Evolutionary conservation across 1,139 yeast genomes (phyloP).

Genomic region (Pichia cactophila): DNA sequence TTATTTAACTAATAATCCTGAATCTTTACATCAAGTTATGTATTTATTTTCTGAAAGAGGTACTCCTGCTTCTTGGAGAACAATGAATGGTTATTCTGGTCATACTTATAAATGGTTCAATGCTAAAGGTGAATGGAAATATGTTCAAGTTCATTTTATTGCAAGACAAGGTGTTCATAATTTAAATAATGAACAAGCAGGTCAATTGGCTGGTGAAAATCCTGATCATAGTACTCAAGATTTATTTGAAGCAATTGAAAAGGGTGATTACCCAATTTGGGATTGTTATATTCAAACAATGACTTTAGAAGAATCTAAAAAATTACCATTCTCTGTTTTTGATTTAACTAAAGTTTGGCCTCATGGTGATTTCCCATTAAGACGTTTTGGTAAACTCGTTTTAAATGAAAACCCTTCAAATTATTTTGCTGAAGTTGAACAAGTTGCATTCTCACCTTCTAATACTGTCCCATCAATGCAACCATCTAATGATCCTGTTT

Average conservation of each 20-base stretch:
- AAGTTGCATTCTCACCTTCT: constrained; percentile 76
- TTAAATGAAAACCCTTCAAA: constrained; percentile 69
- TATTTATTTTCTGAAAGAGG: constrained; percentile 66
- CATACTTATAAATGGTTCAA: constrained; percentile 69
- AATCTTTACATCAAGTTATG: constrained; percentile 56
- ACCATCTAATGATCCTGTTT: constrained; percentile 80
- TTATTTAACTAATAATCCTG: constrained; percentile 56
- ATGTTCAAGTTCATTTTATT: constrained; percentile 59
- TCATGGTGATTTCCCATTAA: constrained; percentile 65
- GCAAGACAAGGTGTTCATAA: constrained; percentile 60
- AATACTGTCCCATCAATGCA: constrained; percentile 81
- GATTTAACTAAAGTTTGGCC: constrained; percentile 81
- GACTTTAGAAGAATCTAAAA: constrained; percentile 65
- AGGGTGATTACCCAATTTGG: constrained; percentile 58
- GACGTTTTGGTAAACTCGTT: constrained; percentile 63
- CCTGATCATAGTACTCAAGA: constrained; percentile 60
- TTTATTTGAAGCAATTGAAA: constrained; percentile 49
- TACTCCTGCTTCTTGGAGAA: constrained; percentile 56
- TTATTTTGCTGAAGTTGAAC: constrained; percentile 78
- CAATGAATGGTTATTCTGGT: constrained; percentile 72
- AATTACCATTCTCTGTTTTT: constrained; percentile 49
- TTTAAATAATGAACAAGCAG: constrained; percentile 50
- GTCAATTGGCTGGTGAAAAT: constrained; percentile 45
- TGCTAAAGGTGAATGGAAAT: constrained; percentile 53
- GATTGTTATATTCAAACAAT: constrained; percentile 62